Evolutionary conservation across 331 rosid genomes (phyloP).

Genomic region (Arachis monticola): DNA sequence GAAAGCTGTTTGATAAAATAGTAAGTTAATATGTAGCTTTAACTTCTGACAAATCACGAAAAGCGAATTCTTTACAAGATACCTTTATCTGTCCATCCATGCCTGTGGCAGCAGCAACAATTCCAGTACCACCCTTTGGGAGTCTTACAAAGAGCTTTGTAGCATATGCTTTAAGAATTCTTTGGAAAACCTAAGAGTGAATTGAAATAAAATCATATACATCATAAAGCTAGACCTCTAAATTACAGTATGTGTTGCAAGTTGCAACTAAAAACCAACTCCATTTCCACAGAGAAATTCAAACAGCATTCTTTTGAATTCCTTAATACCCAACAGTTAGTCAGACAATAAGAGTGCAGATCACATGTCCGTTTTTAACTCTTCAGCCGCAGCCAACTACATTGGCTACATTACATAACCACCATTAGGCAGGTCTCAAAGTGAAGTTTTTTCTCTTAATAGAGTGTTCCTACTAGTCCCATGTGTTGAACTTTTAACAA

Average conservation of each 20-base stretch:
- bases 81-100: constrained; percentile 99
- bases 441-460: neutral
- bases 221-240: constrained; percentile 24
- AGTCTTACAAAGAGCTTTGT: constrained; percentile 85
- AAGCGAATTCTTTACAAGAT: constrained; percentile 37
- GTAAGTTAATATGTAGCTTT: neutral
- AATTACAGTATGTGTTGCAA: constrained; percentile 32
- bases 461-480: neutral
- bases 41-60: constrained; percentile 27
- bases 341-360: constrained; percentile 24
- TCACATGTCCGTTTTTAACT: neutral
- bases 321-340: constrained; percentile 16
- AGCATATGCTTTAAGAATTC: constrained; percentile 95
- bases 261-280: constrained; percentile 19
- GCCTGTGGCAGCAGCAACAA: constrained; percentile 99
- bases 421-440: constrained; percentile 15
- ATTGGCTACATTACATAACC: constrained; percentile 16
- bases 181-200: constrained; percentile 83
- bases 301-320: constrained; percentile 5
- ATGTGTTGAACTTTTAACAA: no score
- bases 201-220: constrained; percentile 33
- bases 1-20: constrained; percentile 28
- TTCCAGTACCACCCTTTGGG: constrained; percentile 96
- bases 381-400: constrained; percentile 12
- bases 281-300: constrained; percentile 19